Evolutionary conservation across 495 filamentous ascomycete genomes (phyloP).

Genomic region (Penicillium silybi): DNA sequence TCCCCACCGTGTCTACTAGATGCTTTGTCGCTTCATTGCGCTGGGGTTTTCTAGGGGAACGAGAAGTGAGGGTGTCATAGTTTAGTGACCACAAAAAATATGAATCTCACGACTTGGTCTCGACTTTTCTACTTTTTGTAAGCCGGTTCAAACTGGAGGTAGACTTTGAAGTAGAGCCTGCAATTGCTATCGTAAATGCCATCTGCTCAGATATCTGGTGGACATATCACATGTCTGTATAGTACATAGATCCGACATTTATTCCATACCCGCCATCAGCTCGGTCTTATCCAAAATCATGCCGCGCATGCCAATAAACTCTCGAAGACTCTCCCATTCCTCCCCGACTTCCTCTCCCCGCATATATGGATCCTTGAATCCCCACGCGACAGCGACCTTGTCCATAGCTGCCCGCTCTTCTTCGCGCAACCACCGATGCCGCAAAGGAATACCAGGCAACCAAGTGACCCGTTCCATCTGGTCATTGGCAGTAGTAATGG

Average conservation of each 20-base stretch:
- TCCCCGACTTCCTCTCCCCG: slow-evolving; percentile 86
- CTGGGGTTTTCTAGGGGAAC: slow-evolving; percentile 24
- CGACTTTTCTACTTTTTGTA: slow-evolving; percentile 4
- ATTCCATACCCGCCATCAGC: slow-evolving; percentile 90
- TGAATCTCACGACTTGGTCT: slow-evolving; percentile 34
- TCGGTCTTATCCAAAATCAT: slow-evolving; percentile 88
- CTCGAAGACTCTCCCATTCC: slow-evolving; percentile 79
- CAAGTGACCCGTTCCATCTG: slow-evolving; percentile 93
- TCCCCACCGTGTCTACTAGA: slow-evolving; percentile 92
- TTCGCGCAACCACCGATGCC: slow-evolving; percentile 85
- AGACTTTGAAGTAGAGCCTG: neutral
- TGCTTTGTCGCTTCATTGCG: slow-evolving; percentile 33
- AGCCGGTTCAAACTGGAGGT: neutral
- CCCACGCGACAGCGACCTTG: slow-evolving; percentile 80
- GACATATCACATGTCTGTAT: neutral
- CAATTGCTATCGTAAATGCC: neutral
- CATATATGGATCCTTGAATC: slow-evolving; percentile 74
- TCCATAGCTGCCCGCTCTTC: slow-evolving; percentile 90
- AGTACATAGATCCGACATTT: slow-evolving; percentile 8
- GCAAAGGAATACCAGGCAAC: slow-evolving; percentile 72
- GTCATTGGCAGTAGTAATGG: slow-evolving; percentile 80
- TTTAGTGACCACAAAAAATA: slow-evolving; percentile 31
- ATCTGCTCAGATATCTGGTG: neutral
- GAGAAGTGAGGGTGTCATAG: slow-evolving; percentile 33
- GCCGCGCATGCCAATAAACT: slow-evolving; percentile 72